Base-by-base conservation (phyloP, 257 asterid genomes). In the Coffea eugenioides region DNA sequence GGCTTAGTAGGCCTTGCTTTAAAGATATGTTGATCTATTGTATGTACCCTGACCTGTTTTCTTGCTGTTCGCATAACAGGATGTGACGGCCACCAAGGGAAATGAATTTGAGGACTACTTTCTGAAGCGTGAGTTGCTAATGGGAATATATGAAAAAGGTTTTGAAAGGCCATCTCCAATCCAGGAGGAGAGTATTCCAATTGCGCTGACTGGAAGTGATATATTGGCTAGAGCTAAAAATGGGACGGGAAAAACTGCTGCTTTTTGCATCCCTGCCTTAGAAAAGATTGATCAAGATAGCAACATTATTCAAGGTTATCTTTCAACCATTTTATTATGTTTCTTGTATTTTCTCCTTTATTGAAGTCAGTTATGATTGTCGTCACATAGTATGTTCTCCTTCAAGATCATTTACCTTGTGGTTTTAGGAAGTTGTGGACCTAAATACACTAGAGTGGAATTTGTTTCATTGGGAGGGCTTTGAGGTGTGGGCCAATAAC, bases 111-210 rank as follows among this genome's bases (percentile, higher is more conserved):
- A 92, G 88, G 97, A 92, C 86, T 94, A 92, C 88, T 94, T 94
- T 85, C 83, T 94, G 82, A 92, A 94, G 85, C 94, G 94, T 0
- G 97, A 92, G 88, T 89, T 94, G 83, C 95, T 94, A 61, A 92
- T 94, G 98, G 98, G 98, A 65, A 94, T 94, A 88, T 94, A 94
- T 83, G 98, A 94, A 86, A 94, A 94, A 89, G 98, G 98, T 52
- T 94, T 94, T 87, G 98, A 94, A 86, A 87, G 92, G 72, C 98
- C 98, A 79, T 94, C 98, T 52, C 98, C 98, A 0, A 91, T 92
- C 80, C 98, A 94, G 87, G 98, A 94, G 89, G 98, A 94, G 88
- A 94, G 98, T 80, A 94, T 94, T 73, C 98, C 98, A 39, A 94
- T 94, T 84, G 97, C 94, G 76, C 91, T 94, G 69, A 94, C 97